Evolutionary conservation across 2,329 filamentous ascomycete genomes (phyloP).

Genomic region (Fusarium anguioides): DNA sequence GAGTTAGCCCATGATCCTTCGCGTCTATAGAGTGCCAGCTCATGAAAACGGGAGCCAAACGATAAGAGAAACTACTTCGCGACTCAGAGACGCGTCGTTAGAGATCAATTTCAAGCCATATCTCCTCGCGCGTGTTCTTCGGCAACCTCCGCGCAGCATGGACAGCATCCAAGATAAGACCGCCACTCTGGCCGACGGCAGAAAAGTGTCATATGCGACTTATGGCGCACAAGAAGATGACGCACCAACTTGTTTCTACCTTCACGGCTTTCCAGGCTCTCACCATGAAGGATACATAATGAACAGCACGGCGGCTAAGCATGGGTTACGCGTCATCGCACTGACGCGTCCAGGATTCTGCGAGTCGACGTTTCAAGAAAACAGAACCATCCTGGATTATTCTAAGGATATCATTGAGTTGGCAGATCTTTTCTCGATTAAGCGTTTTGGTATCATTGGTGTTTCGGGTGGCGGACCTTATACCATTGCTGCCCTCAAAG

Average conservation of each 20-base stretch:
- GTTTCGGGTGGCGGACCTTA: constrained; percentile 31
- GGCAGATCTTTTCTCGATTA: not conserved
- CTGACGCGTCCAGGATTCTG: constrained; percentile 18
- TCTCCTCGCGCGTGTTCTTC: too few species aligned
- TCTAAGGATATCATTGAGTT: constrained; percentile 5
- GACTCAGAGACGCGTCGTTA: not conserved
- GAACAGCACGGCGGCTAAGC: not conserved
- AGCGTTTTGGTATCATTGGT: not conserved
- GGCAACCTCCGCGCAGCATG: constrained; percentile 3
- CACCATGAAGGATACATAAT: constrained; percentile 23
- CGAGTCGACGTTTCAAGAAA: constrained; percentile 24
- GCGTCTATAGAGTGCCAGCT: too few species aligned
- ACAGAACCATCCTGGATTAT: constrained; percentile 16
- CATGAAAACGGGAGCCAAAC: not conserved
- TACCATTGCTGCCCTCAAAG: constrained; percentile 22
- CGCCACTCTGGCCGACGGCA: constrained; percentile 14
- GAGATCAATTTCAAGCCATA: not conserved
- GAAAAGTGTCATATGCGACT: constrained; percentile 20
- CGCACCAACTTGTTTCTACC: constrained; percentile 21
- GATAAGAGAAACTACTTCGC: not conserved
- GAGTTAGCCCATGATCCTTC: too few species aligned
- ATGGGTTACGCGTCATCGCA: constrained; percentile 16
- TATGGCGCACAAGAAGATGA: constrained; percentile 12
- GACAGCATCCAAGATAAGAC: constrained; percentile 1
- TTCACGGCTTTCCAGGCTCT: constrained; percentile 31